Percentiles rank a stretch among this genome's conserved stretches.
Evolutionary conservation across 768 basidiomycete genomes (phyloP).

Genomic region (Nevesoporus exiguus): DNA sequence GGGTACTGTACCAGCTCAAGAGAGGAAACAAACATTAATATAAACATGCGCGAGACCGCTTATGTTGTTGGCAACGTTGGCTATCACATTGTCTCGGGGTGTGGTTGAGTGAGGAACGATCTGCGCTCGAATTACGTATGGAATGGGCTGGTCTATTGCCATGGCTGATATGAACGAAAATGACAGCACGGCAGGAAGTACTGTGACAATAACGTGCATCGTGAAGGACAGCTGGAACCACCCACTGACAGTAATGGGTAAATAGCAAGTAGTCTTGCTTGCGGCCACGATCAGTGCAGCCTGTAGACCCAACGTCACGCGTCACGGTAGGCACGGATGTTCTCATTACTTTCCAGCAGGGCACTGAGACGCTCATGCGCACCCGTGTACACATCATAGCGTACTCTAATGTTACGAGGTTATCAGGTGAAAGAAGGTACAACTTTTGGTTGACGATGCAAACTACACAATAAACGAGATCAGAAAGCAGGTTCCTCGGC

Average conservation of each 20-base stretch:
- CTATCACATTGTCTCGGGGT: neutral
- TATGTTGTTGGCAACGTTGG: slow-evolving; percentile 16
- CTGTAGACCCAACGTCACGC: neutral
- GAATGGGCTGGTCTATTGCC: neutral
- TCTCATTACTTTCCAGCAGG: too few species aligned
- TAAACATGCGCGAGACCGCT: slow-evolving; percentile 1
- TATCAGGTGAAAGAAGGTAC: slow-evolving; percentile 8
- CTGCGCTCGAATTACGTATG: slow-evolving; percentile 18
- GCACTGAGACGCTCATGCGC: too few species aligned
- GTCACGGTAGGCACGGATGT: too few species aligned
- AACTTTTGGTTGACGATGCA: slow-evolving; percentile 14
- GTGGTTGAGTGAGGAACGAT: slow-evolving; percentile 6
- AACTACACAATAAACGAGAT: slow-evolving; percentile 27
- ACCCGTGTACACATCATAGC: neutral
- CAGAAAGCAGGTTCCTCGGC: slow-evolving; percentile 58
- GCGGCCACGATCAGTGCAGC: neutral
- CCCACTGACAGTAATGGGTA: neutral
- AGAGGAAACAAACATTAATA: neutral
- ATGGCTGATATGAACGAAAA: slow-evolving; percentile 11
- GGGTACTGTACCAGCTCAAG: neutral
- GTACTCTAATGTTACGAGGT: neutral
- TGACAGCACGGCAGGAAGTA: slow-evolving; percentile 16
- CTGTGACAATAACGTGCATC: slow-evolving; percentile 21
- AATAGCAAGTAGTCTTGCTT: neutral
- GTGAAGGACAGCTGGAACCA: slow-evolving; percentile 1